These are phyloP conservation scores for Neoboletus brunneissimus DNA, from an alignment of 768 basidiomycete genomes.

Conservation along the genomic window DNA sequence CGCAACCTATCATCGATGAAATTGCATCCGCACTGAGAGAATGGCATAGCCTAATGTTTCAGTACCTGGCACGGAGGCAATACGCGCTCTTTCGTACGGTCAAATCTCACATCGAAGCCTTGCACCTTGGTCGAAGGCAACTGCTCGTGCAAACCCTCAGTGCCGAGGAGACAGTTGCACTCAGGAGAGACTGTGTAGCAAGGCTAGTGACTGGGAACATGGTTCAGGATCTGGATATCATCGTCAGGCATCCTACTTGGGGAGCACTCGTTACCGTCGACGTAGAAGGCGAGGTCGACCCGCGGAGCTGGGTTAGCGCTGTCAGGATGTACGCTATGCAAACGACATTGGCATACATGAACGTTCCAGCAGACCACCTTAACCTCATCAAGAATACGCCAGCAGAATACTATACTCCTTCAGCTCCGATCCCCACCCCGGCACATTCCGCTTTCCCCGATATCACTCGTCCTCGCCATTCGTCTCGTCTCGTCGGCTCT, in stretches of 20 bases:
- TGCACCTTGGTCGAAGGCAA: constrained; percentile 90
- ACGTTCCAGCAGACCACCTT: constrained; percentile 42
- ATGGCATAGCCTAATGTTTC: constrained; percentile 92
- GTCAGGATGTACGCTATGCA: constrained; percentile 93
- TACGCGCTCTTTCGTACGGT: constrained; percentile 88
- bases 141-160: constrained; percentile 84
- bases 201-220: constrained; percentile 88
- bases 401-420: constrained; percentile 43
- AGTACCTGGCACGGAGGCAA: constrained; percentile 84
- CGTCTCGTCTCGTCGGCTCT: constrained; percentile 37
- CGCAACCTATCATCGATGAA: constrained; percentile 93
- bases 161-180: constrained; percentile 76
- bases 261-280: constrained; percentile 91
- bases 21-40: constrained; percentile 94
- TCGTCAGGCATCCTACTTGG: constrained; percentile 93
- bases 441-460: constrained; percentile 76
- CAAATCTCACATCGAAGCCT: constrained; percentile 82
- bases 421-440: constrained; percentile 53
- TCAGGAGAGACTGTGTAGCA: constrained; percentile 84
- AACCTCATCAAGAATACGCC: constrained; percentile 33
- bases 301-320: constrained; percentile 83
- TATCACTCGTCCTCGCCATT: constrained; percentile 25
- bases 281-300: constrained; percentile 77
- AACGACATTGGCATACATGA: constrained; percentile 73
- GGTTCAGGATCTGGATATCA: constrained; percentile 88